Percentiles rank a stretch among this genome's conserved stretches.
Conservation (phyloP, 805 yeast species). For the Candida ponderosae region DNA sequence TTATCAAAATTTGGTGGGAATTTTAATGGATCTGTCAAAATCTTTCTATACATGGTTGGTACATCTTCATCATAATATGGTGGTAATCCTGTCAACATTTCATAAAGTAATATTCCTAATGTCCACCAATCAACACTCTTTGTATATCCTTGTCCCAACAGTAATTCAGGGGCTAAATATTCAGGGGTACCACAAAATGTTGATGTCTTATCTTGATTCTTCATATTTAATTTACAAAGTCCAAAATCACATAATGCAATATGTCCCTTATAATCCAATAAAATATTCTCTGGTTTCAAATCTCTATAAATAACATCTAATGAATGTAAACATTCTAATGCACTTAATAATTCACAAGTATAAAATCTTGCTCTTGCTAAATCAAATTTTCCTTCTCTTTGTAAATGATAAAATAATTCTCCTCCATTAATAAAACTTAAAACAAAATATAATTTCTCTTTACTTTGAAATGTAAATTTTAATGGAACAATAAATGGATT, state of each 20-base stretch:
- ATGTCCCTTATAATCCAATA: slow-evolving; percentile 94
- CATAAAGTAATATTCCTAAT: slow-evolving; percentile 84
- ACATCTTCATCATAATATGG: slow-evolving; percentile 96
- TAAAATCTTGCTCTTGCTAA: slow-evolving; percentile 87
- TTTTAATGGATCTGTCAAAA: slow-evolving; percentile 77
- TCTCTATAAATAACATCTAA: slow-evolving; percentile 93
- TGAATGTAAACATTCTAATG: slow-evolving; percentile 85
- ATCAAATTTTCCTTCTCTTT: slow-evolving; percentile 82
- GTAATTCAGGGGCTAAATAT: slow-evolving; percentile 90
- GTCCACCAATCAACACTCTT: slow-evolving; percentile 99
- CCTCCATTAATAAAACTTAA: slow-evolving; percentile 95
- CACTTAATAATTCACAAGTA: slow-evolving; percentile 88
- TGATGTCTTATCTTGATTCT: slow-evolving; percentile 74
- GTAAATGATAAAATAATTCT: slow-evolving; percentile 89
- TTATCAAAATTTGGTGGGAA: slow-evolving; percentile 86
- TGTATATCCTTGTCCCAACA: slow-evolving; percentile 89
- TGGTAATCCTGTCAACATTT: slow-evolving; percentile 95
- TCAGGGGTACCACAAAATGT: slow-evolving; percentile 99
- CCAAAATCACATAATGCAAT: slow-evolving; percentile 98
- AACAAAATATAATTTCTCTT: slow-evolving; percentile 88
- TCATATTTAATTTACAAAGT: slow-evolving; percentile 91
- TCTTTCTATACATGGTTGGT: slow-evolving; percentile 89
- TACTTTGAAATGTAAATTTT: slow-evolving; percentile 93
- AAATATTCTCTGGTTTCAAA: slow-evolving; percentile 90
- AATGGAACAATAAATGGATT: slow-evolving; percentile 95